Conservation (phyloP, 495 filamentous ascomycete species). For the Hypoxylon perforatum region DNA sequence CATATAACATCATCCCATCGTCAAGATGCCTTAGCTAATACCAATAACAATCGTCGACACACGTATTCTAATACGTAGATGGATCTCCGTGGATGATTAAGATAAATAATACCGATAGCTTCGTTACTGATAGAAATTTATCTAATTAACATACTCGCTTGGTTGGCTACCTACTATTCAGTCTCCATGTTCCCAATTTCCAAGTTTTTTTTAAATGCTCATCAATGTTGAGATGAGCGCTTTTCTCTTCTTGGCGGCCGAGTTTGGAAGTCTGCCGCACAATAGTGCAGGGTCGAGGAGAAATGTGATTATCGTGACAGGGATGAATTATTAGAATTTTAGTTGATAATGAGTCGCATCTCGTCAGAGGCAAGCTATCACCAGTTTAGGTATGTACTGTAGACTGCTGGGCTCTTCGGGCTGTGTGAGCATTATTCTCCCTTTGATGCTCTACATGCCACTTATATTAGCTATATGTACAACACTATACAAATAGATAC, state of each 20-base stretch:
- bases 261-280: slow-evolving; percentile 34
- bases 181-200: slow-evolving; percentile 3
- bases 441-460: slow-evolving; percentile 11
- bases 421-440: slow-evolving; percentile 9
- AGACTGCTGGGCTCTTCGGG: slow-evolving; percentile 5
- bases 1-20: slow-evolving; percentile 26
- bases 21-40: neutral
- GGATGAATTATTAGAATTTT: slow-evolving; percentile 20
- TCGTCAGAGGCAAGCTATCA: slow-evolving; percentile 16
- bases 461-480: slow-evolving; percentile 1
- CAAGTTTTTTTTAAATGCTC: slow-evolving; percentile 15
- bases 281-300: slow-evolving; percentile 30
- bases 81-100: neutral
- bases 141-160: neutral
- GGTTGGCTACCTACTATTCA: neutral
- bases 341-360: slow-evolving; percentile 31
- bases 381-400: slow-evolving; percentile 12
- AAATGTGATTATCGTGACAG: slow-evolving; percentile 27
- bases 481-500: slow-evolving; percentile 14
- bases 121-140: neutral
- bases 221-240: slow-evolving; percentile 19
- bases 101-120: slow-evolving; percentile 7
- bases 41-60: neutral
- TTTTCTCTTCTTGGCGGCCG: slow-evolving; percentile 36
- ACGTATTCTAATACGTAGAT: neutral